phyloP scores from a whole-genome alignment of 148 eudicot genomes.

The Spergularia bocconei region DNA sequence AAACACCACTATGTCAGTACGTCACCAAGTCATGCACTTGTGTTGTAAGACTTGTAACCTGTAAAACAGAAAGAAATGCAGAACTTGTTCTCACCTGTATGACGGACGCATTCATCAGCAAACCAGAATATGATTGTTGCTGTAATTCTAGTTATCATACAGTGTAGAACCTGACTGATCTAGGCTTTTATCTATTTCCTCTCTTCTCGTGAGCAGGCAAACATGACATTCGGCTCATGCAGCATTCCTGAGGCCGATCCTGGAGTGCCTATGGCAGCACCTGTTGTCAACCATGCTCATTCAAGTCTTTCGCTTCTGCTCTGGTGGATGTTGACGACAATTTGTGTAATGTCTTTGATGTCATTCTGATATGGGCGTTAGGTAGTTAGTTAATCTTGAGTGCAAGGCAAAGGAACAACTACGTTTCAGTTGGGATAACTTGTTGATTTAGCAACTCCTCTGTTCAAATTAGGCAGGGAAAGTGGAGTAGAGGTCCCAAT shows the following conservation, averaged over 20 bases:
- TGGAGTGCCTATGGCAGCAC: slow-evolving; percentile 29
- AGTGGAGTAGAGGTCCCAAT: not conserved
- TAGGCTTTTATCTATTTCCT: not conserved
- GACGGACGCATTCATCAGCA: not conserved
- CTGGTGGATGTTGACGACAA: slow-evolving; percentile 38
- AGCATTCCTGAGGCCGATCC: slow-evolving; percentile 38
- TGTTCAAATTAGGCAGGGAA: not conserved
- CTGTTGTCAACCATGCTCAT: slow-evolving; percentile 26
- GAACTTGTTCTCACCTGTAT: not conserved
- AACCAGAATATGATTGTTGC: not conserved
- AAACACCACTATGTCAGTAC: not conserved
- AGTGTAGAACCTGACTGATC: not conserved
- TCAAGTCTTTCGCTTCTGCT: slow-evolving; percentile 20
- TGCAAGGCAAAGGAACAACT: slow-evolving; percentile 7
- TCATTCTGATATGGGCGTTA: slow-evolving; percentile 23
- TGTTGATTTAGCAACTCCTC: not conserved
- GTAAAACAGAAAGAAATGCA: not conserved
- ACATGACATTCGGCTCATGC: slow-evolving; percentile 70
- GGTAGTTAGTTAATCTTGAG: slow-evolving; percentile 9
- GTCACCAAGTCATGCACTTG: not conserved
- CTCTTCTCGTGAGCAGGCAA: slow-evolving; percentile 44
- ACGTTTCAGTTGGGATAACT: not conserved
- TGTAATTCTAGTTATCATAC: not conserved
- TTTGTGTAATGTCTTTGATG: slow-evolving; percentile 25
- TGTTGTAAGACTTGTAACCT: not conserved